Base-by-base conservation (phyloP, 805 yeast species). In the Limtongia smithiae region DNA sequence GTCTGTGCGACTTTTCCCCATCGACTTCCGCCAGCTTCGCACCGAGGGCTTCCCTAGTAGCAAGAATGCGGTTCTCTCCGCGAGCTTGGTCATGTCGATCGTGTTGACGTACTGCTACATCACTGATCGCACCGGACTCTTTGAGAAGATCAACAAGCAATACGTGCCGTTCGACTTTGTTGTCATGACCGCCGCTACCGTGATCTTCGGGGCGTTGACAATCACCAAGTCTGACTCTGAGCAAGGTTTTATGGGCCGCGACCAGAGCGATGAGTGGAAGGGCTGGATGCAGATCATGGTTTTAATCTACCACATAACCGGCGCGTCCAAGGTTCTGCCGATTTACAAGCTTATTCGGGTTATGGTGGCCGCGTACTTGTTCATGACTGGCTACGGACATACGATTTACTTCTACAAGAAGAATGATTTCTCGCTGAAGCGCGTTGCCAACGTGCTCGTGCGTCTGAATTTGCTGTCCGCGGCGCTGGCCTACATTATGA, bases 251-350 rank as follows among this genome's bases (percentile, higher is more conserved):
- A 58, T 59, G 53, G 61, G 57, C 34, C 54, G 62, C n/a, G 57
- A 59, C 32, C 62, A 59, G 55, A 51, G 57, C 12, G 54, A 59
- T 27, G 62, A 59, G 32, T 59, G 62, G 62, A 58, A 59, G 39
- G 62, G 62, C 7, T 59, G 62, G 62, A 59, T 59, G 62, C 62
- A 59, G 51, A 41, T 59, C 35, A 42, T 55, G 37, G 54, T 59
- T 39, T 44, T 59, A 37, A 56, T 59, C 36, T 59, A 59, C 39
- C 62, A 59, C 36, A 59, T 59, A 45, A 59, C 62, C 17, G 62
- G 62, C 4, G 62, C 62, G 24, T 59, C 62, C 14, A 55, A 53
- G 44, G 49, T 59, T 14, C 37, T 59, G 25, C 55, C 62, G 20
- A 59, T 59, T 32, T 59, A 59, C 56, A 59, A 59, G 43, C 37